Evolutionary conservation across 345 rosid species (phyloP).

Genomic region (Durio zibethinus): DNA sequence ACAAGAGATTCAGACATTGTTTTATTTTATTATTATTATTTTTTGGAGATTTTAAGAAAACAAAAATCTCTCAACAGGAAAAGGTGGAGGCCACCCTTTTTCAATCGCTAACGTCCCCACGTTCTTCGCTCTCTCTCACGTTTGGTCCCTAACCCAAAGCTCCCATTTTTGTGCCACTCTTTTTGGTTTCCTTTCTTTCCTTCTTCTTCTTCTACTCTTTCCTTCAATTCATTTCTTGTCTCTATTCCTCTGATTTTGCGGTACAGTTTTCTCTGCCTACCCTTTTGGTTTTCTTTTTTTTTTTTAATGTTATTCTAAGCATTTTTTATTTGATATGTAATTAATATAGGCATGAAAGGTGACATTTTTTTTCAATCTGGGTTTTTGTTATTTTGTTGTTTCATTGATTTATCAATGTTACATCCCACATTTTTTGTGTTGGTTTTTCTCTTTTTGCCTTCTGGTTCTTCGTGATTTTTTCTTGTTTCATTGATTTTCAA

Average conservation of each 20-base stretch:
- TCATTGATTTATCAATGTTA: neutral
- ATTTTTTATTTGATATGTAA: neutral
- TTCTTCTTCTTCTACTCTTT: slow-evolving; percentile 10
- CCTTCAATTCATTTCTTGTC: slow-evolving; percentile 3
- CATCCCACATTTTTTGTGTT: too few relatives aligned
- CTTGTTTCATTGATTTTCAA: neutral
- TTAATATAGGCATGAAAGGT: neutral
- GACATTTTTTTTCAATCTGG: neutral
- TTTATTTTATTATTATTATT: too few relatives aligned
- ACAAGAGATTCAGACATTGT: neutral
- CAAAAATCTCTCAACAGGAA: neutral
- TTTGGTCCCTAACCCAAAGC: neutral
- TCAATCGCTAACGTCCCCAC: slow-evolving; percentile 13
- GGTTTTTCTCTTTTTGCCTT: neutral
- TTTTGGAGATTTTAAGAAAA: neutral
- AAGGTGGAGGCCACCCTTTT: neutral
- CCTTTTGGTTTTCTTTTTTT: neutral
- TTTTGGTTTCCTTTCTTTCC: neutral
- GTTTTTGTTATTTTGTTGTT: neutral
- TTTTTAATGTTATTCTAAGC: neutral
- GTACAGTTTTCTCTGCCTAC: slow-evolving; percentile 8
- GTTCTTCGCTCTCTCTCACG: slow-evolving; percentile 41
- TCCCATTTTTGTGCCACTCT: neutral
- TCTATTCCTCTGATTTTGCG: slow-evolving; percentile 4
- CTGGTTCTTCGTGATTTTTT: neutral